These are phyloP conservation scores for Ceratopteris richardii DNA, from an alignment of 75 land plant genomes.

Conservation along the genomic window DNA sequence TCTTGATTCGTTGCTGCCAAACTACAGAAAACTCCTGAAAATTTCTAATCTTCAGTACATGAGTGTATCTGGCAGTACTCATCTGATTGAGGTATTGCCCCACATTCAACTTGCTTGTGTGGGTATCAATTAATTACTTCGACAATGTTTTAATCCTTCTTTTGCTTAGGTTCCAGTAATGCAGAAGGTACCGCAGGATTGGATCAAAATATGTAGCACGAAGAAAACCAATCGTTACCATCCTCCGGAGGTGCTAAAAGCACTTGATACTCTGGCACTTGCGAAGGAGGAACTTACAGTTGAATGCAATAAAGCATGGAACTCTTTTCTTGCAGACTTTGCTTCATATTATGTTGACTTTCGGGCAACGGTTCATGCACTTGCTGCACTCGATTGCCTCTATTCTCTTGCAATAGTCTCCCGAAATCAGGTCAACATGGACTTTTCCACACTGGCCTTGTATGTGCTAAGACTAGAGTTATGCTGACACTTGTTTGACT, in stretches of 20 bases:
- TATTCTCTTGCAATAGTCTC: slow-evolving; percentile 87
- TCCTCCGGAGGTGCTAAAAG: slow-evolving; percentile 78
- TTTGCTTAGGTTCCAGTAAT: slow-evolving; percentile 45
- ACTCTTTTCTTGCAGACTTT: slow-evolving; percentile 57
- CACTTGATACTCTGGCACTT: slow-evolving; percentile 61
- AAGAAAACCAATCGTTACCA: slow-evolving; percentile 80
- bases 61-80: slow-evolving; percentile 72
- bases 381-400: slow-evolving; percentile 88
- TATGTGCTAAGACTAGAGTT: background rate
- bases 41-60: slow-evolving; percentile 51
- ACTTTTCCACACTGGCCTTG: background rate
- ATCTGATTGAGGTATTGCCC: slow-evolving; percentile 93
- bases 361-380: slow-evolving; percentile 82
- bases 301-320: slow-evolving; percentile 62
- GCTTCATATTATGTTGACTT: slow-evolving; percentile 61
- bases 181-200: slow-evolving; percentile 59
- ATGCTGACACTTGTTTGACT: slow-evolving; percentile 2
- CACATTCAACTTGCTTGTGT: background rate
- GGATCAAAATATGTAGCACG: slow-evolving; percentile 86
- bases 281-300: slow-evolving; percentile 75
- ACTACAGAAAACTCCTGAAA: slow-evolving; percentile 54
- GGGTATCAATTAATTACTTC: background rate
- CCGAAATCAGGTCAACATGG: slow-evolving; percentile 47
- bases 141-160: too few species aligned
- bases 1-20: slow-evolving; percentile 50